Conservation (phyloP, 441 rosid genomes). For the Rhodomyrtus psidioides region DNA sequence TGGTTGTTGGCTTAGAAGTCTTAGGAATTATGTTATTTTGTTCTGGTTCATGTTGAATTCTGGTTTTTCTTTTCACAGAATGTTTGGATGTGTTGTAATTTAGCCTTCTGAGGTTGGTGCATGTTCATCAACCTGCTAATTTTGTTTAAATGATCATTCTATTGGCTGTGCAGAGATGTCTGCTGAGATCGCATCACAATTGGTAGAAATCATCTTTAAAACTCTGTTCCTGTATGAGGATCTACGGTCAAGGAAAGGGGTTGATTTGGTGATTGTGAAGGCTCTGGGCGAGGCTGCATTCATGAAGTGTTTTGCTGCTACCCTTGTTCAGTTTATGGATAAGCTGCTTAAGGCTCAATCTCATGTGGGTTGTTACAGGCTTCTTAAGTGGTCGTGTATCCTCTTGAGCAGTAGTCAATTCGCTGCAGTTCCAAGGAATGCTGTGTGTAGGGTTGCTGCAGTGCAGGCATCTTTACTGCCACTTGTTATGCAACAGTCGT, state of each 20-base stretch:
- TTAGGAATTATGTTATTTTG: not conserved
- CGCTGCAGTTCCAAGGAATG: slow-evolving; percentile 69
- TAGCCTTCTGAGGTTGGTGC: not conserved
- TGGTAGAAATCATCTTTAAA: slow-evolving; percentile 69
- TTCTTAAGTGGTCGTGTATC: slow-evolving; percentile 86
- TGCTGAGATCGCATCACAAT: slow-evolving; percentile 38
- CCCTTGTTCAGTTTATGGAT: slow-evolving; percentile 88
- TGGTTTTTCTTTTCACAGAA: not conserved
- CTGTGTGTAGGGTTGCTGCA: slow-evolving; percentile 65
- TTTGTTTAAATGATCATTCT: not conserved
- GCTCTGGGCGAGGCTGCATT: slow-evolving; percentile 46
- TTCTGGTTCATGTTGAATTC: not conserved
- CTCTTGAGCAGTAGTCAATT: slow-evolving; percentile 70
- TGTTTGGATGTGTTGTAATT: not conserved
- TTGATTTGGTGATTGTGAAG: slow-evolving; percentile 65
- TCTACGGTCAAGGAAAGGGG: slow-evolving; percentile 68
- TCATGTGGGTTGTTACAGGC: slow-evolving; percentile 58
- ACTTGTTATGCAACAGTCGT: slow-evolving; percentile 56
- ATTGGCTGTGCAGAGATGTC: slow-evolving; percentile 54
- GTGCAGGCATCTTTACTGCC: slow-evolving; percentile 69
- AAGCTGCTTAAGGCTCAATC: slow-evolving; percentile 58
- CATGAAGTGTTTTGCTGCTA: slow-evolving; percentile 82
- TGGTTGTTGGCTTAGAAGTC: not conserved
- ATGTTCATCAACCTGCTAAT: not conserved
- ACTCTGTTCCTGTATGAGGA: slow-evolving; percentile 73